Evolutionary conservation across 1,139 yeast genomes (phyloP), one percentile per base, ranked within the genome.

Genomic region (Pichiaceae sp.): DNA sequence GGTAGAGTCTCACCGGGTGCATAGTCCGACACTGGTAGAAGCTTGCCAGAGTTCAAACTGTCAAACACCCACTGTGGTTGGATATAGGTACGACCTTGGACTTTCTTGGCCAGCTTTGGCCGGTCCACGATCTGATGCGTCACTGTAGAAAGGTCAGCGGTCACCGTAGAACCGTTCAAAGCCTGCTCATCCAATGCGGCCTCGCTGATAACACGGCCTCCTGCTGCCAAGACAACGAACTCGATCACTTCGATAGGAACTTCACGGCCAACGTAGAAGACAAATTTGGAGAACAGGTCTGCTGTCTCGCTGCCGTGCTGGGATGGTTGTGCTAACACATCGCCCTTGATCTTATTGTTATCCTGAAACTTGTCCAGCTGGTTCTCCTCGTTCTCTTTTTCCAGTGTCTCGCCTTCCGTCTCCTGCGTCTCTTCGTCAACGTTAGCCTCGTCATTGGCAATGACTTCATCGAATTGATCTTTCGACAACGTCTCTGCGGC

Each of bases 51-150:
- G 65, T 91, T 91, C 48, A 93, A 68, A 54, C 85, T 79, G 59
- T 91, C 99, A 60, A 91, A 89, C 34, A 91, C 69, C 98, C 98
- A 93, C 68, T 91, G 98, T 25, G 99, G 98, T 64, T 91, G 98
- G 36, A 89, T 62, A 56, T 93, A 93, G 0, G 95, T 84, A 66
- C 97, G 76, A 36, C 96, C 96, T 41, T 89, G 81, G 31, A 87
- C 86, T 59, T 79, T 85, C 47, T 75, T 71, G 31, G 71, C 60
- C 38, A 91, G 63, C 51, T 78, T 78, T 27, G 97, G 97, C 62
- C 98, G 77, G 62, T 91, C 99, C 46, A 81, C 78, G 49, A 91
- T 82, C 60, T 91, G 97, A 60, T 91, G 99, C 20, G 98, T 91
- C 39, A 91, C 77, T 37, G 70, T 64, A 31, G 75, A 65, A 42